Base-by-base conservation (phyloP, 179 eudicot genomes). In the Drosera spatulata region DNA sequence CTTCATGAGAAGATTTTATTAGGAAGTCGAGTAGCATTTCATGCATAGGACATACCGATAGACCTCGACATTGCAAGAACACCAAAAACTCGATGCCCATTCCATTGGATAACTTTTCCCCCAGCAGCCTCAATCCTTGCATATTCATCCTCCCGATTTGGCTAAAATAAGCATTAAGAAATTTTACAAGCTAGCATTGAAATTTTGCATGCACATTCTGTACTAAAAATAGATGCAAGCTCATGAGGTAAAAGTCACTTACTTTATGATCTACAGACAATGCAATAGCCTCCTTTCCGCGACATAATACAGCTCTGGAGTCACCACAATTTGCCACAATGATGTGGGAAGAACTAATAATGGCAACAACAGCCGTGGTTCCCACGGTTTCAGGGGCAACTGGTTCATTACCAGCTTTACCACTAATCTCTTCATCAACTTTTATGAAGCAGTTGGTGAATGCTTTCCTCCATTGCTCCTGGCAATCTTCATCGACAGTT, bases 31-130 rank as follows among this genome's bases (percentile, higher is more conserved):
- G 12, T 10, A 9, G 52, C 12, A n/a, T 11, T 39, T 14, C n/a
- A 41, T 33, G 52, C 56, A 0, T 43, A 43, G 38, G 3, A 66
- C 73, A 37, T 69, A 79, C 82, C 79, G 44, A 79, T 79, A 14
- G 84, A 79, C 64, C 84, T 70, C 13, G 84, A 79, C 84, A 79
- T 79, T 59, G 85, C 85, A 53, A 80, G 85, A 61, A 80, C 85
- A 7, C 85, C 85, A 74, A 80, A 77, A 40, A 80, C 85, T 43
- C 85, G 72, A 44, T 76, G 85, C 14, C 85, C 85, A 61, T 80
- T 74, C 85, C 85, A 80, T 53, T 73, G 81, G 45, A 80, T 80
- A 11, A 80, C 79, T 69, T 76, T 80, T 39, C 85, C 85, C 14
- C 81, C 81, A 38, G 81, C 70, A 6, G 81, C 79, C 64, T 73